These are phyloP conservation scores for Xylaria cubensis DNA, from an alignment of 495 filamentous ascomycete species.

Conservation along the genomic window DNA sequence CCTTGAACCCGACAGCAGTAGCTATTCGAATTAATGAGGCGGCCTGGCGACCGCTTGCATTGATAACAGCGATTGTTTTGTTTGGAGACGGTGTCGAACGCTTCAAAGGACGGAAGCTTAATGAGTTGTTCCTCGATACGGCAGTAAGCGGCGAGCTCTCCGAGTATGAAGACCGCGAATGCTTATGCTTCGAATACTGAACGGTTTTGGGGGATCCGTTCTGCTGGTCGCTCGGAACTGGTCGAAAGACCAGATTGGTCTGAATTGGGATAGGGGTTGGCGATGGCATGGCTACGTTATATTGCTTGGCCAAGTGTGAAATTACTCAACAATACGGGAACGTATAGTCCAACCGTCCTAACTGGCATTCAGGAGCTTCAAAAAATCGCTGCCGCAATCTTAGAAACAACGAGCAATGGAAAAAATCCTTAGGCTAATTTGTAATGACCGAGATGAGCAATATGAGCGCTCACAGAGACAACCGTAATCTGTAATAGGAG, in stretches of 20 bases:
- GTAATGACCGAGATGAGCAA: neutral
- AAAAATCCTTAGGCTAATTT: neutral
- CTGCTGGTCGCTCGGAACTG: conserved; percentile 46
- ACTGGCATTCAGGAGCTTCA: neutral
- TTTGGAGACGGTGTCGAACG: conserved; percentile 59
- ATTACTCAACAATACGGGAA: neutral
- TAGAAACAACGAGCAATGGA: neutral
- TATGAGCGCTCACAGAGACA: conserved; percentile 2
- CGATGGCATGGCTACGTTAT: conserved; percentile 32
- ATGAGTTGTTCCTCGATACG: conserved; percentile 54
- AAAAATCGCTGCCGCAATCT: neutral
- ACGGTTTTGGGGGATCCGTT: conserved; percentile 37
- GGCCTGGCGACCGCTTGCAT: conserved; percentile 89
- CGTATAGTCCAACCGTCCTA: neutral
- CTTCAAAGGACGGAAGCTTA: conserved; percentile 59
- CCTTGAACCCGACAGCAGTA: conserved; percentile 86
- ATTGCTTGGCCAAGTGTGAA: neutral
- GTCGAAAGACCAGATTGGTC: conserved; percentile 52
- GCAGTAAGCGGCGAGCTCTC: conserved; percentile 54
- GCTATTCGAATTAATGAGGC: conserved; percentile 93
- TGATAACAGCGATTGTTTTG: conserved; percentile 90
- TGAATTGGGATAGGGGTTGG: conserved; percentile 46
- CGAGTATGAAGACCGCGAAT: conserved; percentile 60
- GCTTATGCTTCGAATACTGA: conserved; percentile 53
- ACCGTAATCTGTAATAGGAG: neutral